Base-by-base conservation (phyloP, 176 grass and related monocot genomes). In the Olyra latifolia region DNA sequence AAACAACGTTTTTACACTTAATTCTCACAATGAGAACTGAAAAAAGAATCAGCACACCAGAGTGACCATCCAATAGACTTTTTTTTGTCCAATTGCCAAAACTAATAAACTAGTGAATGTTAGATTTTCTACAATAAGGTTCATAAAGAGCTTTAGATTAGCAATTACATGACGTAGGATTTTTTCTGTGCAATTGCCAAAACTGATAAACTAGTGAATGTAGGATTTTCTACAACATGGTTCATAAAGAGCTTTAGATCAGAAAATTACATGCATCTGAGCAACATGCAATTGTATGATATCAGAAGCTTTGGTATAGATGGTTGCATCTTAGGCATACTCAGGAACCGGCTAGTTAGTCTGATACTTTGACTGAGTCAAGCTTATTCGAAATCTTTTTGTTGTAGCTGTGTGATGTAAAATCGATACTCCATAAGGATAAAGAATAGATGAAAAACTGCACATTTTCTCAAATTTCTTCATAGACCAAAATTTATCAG, bases 301-400 rank as follows among this genome's bases (percentile, higher is more conserved):
- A 57, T 79, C 28, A 39, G 41, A 48, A 73, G 35, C 22, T 14
- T 54, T 22, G 22, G 46, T 61, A 32, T n/a, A 20, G 59, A 17
- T 44, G 48, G 84, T 73, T 86, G 27, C 58, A 86, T 73, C 14
- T 54, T 86, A 49, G 17, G 79, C 24, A 62, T 72, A 79, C 19
- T 58, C 39, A 24, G 75, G 45, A 24, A 25, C 57, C 45, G 4
- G 38, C 27, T 77, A 39, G 29, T 71, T 60, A n/a, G 19, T 40
- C 45, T 45, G 52, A 32, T 49, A 62, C 29, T 48, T 77, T 46
- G 42, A 64, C 5, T 63, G 20, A 72, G 15, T 39, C 44, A 52
- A 23, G 69, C 14, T 82, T 72, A 50, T 82, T n/a, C 25, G 29
- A 81, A 7, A 27, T 41, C 69, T 63, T 17, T 65, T 63, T 74